These are phyloP conservation scores for Phaseolus lunatus DNA, from an alignment of 306 rosid genomes.

Conservation along the genomic window DNA sequence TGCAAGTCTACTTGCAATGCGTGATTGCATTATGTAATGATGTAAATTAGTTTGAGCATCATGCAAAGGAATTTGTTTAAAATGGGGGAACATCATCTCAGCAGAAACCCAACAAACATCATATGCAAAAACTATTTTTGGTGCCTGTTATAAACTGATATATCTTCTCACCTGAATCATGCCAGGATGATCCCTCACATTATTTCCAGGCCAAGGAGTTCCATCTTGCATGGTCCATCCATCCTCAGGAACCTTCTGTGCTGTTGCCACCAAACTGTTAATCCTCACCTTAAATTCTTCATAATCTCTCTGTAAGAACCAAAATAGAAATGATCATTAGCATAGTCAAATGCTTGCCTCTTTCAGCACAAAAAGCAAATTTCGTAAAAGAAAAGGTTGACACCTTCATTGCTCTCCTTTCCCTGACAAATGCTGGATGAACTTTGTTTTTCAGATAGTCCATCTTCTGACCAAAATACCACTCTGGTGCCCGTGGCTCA, in stretches of 20 bases:
- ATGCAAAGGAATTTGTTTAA: neutral
- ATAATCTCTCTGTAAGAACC: slow-evolving; percentile 76
- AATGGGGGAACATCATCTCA: neutral
- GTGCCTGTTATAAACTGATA: slow-evolving; percentile 7
- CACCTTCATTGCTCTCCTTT: slow-evolving; percentile 98
- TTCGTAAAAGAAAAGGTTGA: neutral
- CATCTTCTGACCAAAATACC: slow-evolving; percentile 87
- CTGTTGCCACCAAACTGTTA: slow-evolving; percentile 87
- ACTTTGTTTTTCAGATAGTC: slow-evolving; percentile 93
- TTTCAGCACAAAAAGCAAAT: slow-evolving; percentile 9
- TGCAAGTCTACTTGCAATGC: slow-evolving; percentile 9
- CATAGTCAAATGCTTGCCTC: slow-evolving; percentile 20
- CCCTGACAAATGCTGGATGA: slow-evolving; percentile 91
- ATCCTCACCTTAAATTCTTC: slow-evolving; percentile 93
- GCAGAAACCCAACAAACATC: neutral
- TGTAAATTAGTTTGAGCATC: neutral
- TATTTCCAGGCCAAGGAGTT: slow-evolving; percentile 97
- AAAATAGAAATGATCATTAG: neutral
- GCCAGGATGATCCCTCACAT: slow-evolving; percentile 98
- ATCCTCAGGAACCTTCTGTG: slow-evolving; percentile 94
- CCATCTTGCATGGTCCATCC: slow-evolving; percentile 99
- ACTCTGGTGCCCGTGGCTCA: slow-evolving; percentile 98
- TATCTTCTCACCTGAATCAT: slow-evolving; percentile 89
- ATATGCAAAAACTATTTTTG: slow-evolving; percentile 8
- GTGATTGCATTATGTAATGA: neutral